Conservation (phyloP, 805 yeast species). For the Yamadazyma kitorensis region DNA sequence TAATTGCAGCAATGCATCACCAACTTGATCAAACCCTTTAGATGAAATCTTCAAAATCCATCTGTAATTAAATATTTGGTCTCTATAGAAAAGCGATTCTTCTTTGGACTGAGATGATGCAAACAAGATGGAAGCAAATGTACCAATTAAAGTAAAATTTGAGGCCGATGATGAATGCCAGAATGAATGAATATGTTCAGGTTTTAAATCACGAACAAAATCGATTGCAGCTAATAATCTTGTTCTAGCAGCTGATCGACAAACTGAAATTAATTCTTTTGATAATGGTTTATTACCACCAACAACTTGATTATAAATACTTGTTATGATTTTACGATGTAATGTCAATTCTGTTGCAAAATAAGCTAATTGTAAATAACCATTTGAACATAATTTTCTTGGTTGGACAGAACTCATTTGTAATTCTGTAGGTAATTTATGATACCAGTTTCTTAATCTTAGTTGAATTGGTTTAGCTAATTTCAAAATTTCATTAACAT, state of each 20-base stretch:
- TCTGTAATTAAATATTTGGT: slow-evolving; percentile 70
- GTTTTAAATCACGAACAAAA: slow-evolving; percentile 68
- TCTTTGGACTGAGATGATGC: slow-evolving; percentile 62
- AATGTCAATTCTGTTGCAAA: slow-evolving; percentile 86
- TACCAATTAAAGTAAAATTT: slow-evolving; percentile 78
- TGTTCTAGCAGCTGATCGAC: slow-evolving; percentile 83
- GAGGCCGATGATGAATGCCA: slow-evolving; percentile 85
- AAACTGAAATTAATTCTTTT: slow-evolving; percentile 47
- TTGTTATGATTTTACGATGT: slow-evolving; percentile 71
- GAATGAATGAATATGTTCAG: slow-evolving; percentile 82
- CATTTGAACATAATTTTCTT: slow-evolving; percentile 66
- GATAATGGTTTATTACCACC: slow-evolving; percentile 35
- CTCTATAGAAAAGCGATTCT: slow-evolving; percentile 63
- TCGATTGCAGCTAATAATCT: slow-evolving; percentile 80
- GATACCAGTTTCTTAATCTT: slow-evolving; percentile 72
- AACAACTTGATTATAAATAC: slow-evolving; percentile 38
- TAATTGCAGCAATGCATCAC: slow-evolving; percentile 67
- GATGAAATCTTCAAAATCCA: slow-evolving; percentile 74
- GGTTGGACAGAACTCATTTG: slow-evolving; percentile 63
- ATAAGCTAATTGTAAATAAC: slow-evolving; percentile 78
- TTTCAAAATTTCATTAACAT: slow-evolving; percentile 66
- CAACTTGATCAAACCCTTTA: slow-evolving; percentile 74
- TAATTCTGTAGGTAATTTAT: slow-evolving; percentile 59
- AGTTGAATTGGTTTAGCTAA: slow-evolving; percentile 81
- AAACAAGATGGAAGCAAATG: slow-evolving; percentile 79